Percentiles rank a stretch among this genome's conserved stretches.
Evolutionary conservation across 2,329 filamentous ascomycete species (phyloP).

Genomic region (Microdochium bolleyi): DNA sequence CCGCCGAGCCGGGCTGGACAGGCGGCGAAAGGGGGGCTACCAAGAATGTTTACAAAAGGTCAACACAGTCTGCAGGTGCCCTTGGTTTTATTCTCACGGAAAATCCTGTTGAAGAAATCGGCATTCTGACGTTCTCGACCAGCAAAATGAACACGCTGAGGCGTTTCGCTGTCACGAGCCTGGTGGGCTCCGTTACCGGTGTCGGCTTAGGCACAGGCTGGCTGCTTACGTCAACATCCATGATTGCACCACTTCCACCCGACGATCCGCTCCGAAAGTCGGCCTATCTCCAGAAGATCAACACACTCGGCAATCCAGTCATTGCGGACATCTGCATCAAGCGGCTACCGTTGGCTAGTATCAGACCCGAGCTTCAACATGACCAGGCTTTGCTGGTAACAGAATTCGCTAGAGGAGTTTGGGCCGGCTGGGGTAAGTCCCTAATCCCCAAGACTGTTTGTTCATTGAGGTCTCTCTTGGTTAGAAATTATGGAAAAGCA

Average conservation of each 20-base stretch:
- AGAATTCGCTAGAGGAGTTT: slow-evolving; percentile 9
- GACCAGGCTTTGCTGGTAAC: slow-evolving; percentile 7
- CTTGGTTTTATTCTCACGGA: no score
- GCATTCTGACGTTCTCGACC: no score
- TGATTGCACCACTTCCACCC: slow-evolving; percentile 5
- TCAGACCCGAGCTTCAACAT: slow-evolving; percentile 9
- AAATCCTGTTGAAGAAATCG: no score
- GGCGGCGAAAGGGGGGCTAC: no score
- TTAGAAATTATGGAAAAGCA: no score
- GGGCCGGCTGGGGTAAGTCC: slow-evolving; percentile 10
- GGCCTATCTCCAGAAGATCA: slow-evolving; percentile 4
- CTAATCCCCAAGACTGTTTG: no score
- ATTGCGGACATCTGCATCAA: slow-evolving; percentile 9
- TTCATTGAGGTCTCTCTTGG: no score
- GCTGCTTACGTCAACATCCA: slow-evolving; percentile 5
- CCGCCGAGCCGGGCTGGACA: no score
- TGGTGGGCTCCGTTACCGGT: background rate
- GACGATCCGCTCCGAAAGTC: slow-evolving; percentile 7
- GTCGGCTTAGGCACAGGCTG: slow-evolving; percentile 2
- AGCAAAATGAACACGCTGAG: no score
- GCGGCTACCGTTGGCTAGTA: slow-evolving; percentile 6
- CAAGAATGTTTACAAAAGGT: no score
- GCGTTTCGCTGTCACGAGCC: no score
- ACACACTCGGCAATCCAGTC: slow-evolving; percentile 6
- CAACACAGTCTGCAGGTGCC: no score